phyloP scores from a whole-genome alignment of 306 rosid genomes.

The Glycyrrhiza uralensis region DNA sequence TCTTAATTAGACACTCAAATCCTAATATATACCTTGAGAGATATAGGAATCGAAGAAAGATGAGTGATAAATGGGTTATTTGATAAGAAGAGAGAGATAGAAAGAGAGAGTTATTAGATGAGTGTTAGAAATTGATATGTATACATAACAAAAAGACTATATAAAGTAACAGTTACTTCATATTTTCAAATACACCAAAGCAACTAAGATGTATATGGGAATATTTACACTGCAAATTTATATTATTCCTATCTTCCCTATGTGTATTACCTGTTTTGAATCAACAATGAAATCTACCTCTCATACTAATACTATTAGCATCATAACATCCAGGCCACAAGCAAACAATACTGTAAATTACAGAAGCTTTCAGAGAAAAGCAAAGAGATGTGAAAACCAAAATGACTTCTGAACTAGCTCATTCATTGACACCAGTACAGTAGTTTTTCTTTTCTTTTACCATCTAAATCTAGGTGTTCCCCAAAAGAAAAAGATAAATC shows the following conservation, averaged over 20 bases:
- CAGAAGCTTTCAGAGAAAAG: neutral
- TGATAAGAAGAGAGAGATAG: too few species aligned
- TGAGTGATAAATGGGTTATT: too few species aligned
- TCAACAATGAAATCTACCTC: conserved; percentile 11
- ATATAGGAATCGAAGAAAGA: too few species aligned
- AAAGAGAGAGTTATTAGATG: too few species aligned
- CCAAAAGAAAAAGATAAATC: conserved; percentile 19
- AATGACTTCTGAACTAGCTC: conserved; percentile 13
- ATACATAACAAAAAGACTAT: neutral
- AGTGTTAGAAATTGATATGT: too few species aligned
- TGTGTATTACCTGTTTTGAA: neutral
- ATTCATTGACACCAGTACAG: conserved; percentile 9
- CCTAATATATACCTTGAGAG: too few species aligned
- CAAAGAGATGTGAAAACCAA: neutral
- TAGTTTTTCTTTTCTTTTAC: conserved; percentile 22
- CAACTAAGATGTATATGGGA: neutral
- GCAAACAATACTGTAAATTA: neutral
- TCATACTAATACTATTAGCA: neutral
- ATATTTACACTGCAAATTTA: conserved; percentile 20
- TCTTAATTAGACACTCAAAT: too few species aligned
- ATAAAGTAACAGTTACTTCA: neutral
- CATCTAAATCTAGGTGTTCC: neutral
- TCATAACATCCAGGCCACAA: neutral
- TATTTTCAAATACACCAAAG: neutral
- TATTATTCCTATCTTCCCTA: neutral